Percentiles rank a stretch among this genome's conserved stretches.
phyloP scores from a whole-genome alignment of 2,329 filamentous ascomycete species.

The Botryosphaeria dothidea region DNA sequence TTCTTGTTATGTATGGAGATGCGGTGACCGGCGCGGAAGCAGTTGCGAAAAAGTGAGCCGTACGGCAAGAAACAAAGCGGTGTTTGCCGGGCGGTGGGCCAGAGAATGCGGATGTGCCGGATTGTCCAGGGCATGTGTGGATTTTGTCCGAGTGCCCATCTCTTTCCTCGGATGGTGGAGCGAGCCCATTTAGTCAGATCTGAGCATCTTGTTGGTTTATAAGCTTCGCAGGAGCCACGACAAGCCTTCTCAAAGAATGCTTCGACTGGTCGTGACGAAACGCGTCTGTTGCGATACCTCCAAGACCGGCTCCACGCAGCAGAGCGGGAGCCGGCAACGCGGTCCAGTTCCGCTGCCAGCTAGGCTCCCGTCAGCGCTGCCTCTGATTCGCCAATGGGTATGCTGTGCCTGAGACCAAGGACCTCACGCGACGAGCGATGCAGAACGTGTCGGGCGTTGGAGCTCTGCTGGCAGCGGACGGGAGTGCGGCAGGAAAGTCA shows the following conservation, averaged over 20 bases:
- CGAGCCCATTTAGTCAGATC: no score
- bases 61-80: no score
- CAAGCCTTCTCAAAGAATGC: not conserved
- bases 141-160: no score
- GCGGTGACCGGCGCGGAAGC: not conserved
- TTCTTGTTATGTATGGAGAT: not conserved
- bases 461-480: not conserved
- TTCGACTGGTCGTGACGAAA: not conserved
- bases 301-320: not conserved
- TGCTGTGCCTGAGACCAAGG: not conserved
- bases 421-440: not conserved
- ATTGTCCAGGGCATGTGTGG: no score
- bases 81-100: no score
- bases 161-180: no score
- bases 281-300: not conserved
- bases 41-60: not conserved
- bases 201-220: not conserved
- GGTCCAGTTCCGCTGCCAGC: not conserved
- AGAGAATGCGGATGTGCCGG: no score
- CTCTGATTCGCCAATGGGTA: slow-evolving; percentile 1
- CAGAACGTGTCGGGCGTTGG: not conserved
- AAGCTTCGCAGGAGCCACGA: not conserved
- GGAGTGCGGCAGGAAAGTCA: not conserved
- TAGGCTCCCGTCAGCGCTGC: not conserved
- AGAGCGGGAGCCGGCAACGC: not conserved